A percentile compares a stretch with the other conserved stretches of the same genome.
Conservation (phyloP, 2,329 filamentous ascomycete genomes). For the Blumeria graminis region DNA sequence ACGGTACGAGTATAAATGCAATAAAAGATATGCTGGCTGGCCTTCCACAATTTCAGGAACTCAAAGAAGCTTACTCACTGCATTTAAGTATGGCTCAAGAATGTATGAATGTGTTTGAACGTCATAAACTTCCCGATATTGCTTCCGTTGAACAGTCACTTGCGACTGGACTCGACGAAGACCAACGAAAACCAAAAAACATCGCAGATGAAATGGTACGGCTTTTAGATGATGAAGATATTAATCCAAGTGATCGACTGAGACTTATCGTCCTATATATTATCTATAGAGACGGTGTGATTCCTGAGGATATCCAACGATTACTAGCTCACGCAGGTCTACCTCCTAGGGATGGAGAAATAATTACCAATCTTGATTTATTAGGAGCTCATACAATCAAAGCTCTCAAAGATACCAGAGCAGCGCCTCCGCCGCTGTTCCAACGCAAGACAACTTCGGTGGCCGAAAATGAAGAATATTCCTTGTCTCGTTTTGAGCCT, state of each 20-base stretch:
- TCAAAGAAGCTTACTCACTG: conserved; percentile 84
- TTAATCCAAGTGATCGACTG: conserved; percentile 49
- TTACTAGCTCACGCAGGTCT: conserved; percentile 65
- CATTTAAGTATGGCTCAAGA: conserved; percentile 94
- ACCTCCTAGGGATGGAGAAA: conserved; percentile 45
- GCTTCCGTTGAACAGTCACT: conserved; percentile 76
- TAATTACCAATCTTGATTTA: conserved; percentile 55
- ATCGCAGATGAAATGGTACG: conserved; percentile 65
- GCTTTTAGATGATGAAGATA: conserved; percentile 62
- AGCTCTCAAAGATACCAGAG: conserved; percentile 54
- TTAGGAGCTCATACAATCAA: conserved; percentile 53
- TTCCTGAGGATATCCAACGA: conserved; percentile 62
- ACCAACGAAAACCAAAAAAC: conserved; percentile 75
- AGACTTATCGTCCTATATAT: conserved; percentile 70
- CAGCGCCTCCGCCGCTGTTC: conserved; percentile 43
- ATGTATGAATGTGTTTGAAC: conserved; percentile 82
- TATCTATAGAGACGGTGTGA: conserved; percentile 64
- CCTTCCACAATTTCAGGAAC: conserved; percentile 78
- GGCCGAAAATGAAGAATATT: conserved; percentile 47
- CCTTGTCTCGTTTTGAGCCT: conserved; percentile 70
- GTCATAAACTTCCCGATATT: conserved; percentile 63
- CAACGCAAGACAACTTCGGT: conserved; percentile 33
- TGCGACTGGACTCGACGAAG: conserved; percentile 80
- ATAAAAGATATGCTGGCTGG: conserved; percentile 96
- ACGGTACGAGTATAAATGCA: conserved; percentile 56